Evolutionary conservation across 164 flowering plant genomes (phyloP), one percentile per base, ranked within the genome.

Genomic region (Magnolia kwangsiensis): DNA sequence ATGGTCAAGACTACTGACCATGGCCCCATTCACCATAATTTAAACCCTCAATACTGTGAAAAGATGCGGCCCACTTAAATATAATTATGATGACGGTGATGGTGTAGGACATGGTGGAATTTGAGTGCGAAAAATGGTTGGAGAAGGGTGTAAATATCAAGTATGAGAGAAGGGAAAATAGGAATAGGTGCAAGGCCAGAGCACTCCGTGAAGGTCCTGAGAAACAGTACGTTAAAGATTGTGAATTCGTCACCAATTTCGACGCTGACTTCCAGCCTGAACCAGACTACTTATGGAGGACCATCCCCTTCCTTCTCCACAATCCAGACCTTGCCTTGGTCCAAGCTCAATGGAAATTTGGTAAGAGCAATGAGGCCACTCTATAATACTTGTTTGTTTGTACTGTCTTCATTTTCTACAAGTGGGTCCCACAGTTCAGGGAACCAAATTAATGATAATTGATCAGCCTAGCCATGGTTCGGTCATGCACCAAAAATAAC

Each of bases 201-300:
- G 91, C 91, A 20, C 87, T 91, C n/a, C 75, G 81, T 4, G 91
- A 87, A 59, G 92, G 91, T 3, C 73, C 89, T 14, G 72, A 86
- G 78, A 79, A 83, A 63, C 59, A 73, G 9, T 91, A 91, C 63
- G 89, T 89, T 10, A 76, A 81, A 31, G 84, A 87, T 31, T 91
- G 92, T 20, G 89, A 91, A 63, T 88, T 74, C 50, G 95, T 88
- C 1, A 86, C 75, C 21, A 89, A 89, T 51, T 89, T 91, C 23
- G 92, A 91, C 50, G 92, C 95, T 0, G 92, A 91, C 73, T 91
- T 89, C 76, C 95, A 91, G 76, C 95, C 92, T 0, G 90, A 91
- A 6, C 20, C 78, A 11, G 89, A 91, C 71, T 89, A 80, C 66
- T 86, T 91, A 1, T 80, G 81, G 85, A 78, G 87, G 70, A 85